Evolutionary conservation across 345 rosid genomes (phyloP).

Genomic region (Euphorbia pulcherrima): DNA sequence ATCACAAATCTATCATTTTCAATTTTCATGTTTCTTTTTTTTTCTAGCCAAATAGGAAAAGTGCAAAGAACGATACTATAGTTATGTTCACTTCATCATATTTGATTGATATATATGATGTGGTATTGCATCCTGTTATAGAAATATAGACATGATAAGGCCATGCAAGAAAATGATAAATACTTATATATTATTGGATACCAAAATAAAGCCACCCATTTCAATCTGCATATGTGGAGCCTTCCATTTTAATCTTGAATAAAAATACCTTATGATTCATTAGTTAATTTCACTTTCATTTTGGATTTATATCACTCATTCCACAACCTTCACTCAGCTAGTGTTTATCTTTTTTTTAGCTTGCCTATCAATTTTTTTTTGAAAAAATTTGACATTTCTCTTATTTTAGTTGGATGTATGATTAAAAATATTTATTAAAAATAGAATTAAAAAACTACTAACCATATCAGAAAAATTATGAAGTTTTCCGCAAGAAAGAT

Average conservation of each 20-base stretch:
- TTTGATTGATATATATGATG: not conserved
- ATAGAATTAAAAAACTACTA: no score
- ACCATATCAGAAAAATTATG: no score
- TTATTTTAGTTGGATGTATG: no score
- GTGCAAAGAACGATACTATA: not conserved
- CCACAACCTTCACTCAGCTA: no score
- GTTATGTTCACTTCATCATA: not conserved
- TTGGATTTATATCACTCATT: no score
- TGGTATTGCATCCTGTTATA: not conserved
- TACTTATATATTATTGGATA: slow-evolving; percentile 11
- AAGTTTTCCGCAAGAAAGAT: no score
- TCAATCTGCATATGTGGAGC: slow-evolving; percentile 13
- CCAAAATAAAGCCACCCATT: slow-evolving; percentile 22
- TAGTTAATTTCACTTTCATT: no score
- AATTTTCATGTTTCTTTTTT: not conserved
- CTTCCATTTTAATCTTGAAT: slow-evolving; percentile 5
- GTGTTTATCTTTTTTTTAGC: no score
- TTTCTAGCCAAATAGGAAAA: not conserved
- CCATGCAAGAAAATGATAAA: not conserved
- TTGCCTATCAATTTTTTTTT: no score
- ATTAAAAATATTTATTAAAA: no score
- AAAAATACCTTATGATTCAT: no score
- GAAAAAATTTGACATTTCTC: no score
- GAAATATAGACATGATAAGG: not conserved
- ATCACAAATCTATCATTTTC: not conserved